phyloP scores from a whole-genome alignment of 164 flowering plant genomes.

The Echeveria elegans region DNA sequence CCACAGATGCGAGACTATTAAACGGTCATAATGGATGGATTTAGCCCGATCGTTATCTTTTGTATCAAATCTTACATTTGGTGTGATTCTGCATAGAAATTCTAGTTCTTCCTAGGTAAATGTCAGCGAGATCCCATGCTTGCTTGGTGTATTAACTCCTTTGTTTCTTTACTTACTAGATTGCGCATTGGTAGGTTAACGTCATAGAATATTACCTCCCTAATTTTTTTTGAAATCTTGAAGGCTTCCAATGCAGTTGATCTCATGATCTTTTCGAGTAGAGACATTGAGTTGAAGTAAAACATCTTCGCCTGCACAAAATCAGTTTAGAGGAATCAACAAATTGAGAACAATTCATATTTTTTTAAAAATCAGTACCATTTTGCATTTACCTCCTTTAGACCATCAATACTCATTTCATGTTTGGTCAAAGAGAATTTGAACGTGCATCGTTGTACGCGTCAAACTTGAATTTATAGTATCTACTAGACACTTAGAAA shows the following conservation, averaged over 20 bases:
- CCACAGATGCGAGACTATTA: conserved; percentile 62
- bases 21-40: conserved; percentile 61
- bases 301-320: conserved; percentile 84
- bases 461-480: too few relatives aligned
- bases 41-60: conserved; percentile 50
- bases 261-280: conserved; percentile 67
- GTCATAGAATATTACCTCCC: conserved; percentile 66
- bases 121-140: conserved; percentile 72
- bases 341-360: not conserved
- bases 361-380: too few relatives aligned
- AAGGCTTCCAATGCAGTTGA: conserved; percentile 61
- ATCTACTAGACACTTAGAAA: too few relatives aligned
- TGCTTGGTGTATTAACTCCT: conserved; percentile 44
- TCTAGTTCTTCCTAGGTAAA: conserved; percentile 94
- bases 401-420: conserved; percentile 79
- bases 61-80: conserved; percentile 65
- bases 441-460: too few relatives aligned
- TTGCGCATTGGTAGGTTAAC: conserved; percentile 84
- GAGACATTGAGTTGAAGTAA: conserved; percentile 75
- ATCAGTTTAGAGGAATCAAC: not conserved
- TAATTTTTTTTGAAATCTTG: conserved; percentile 54
- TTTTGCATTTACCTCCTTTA: conserved; percentile 56
- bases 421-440: conserved; percentile 52
- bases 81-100: conserved; percentile 73
- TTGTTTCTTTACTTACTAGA: conserved; percentile 68